phyloP scores from a whole-genome alignment of 371 early-diverging fungal genomes.

The Lichtheimia hyalospora region DNA sequence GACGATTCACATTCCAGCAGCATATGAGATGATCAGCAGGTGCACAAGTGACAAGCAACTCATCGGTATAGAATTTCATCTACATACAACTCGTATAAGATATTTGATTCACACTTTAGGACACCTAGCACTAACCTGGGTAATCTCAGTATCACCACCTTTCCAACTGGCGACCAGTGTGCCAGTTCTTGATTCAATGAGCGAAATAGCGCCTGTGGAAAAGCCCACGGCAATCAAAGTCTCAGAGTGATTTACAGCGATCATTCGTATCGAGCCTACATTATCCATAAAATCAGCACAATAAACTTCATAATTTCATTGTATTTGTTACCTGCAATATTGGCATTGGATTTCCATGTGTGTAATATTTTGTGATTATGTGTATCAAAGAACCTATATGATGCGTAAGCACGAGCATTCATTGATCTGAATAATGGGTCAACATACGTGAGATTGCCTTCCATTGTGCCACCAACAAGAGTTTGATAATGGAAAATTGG shows the following conservation, averaged over 20 bases:
- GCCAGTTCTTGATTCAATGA: slow-evolving; percentile 64
- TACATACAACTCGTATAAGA: slow-evolving; percentile 13
- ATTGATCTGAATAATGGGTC: no score
- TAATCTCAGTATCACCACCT: slow-evolving; percentile 65
- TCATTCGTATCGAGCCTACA: slow-evolving; percentile 31
- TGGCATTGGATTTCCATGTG: slow-evolving; percentile 50
- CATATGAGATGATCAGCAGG: slow-evolving; percentile 66
- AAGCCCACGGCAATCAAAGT: slow-evolving; percentile 62
- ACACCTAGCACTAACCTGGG: slow-evolving; percentile 35
- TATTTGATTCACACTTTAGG: not conserved
- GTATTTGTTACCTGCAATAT: slow-evolving; percentile 22
- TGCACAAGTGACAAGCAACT: slow-evolving; percentile 60
- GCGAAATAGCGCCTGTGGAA: slow-evolving; percentile 58
- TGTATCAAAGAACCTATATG: slow-evolving; percentile 42
- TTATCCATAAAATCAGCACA: not conserved
- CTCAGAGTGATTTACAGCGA: slow-evolving; percentile 53
- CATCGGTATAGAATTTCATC: slow-evolving; percentile 65
- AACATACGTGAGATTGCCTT: slow-evolving; percentile 42
- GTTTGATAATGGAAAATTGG: slow-evolving; percentile 58
- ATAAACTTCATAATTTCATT: no score
- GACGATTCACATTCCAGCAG: slow-evolving; percentile 60
- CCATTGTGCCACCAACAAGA: slow-evolving; percentile 56
- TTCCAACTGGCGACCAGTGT: slow-evolving; percentile 64
- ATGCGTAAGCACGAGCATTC: no score
- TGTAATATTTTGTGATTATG: slow-evolving; percentile 37